Conservation (phyloP, 2,329 filamentous ascomycete species). For the Colletotrichum scovillei region DNA sequence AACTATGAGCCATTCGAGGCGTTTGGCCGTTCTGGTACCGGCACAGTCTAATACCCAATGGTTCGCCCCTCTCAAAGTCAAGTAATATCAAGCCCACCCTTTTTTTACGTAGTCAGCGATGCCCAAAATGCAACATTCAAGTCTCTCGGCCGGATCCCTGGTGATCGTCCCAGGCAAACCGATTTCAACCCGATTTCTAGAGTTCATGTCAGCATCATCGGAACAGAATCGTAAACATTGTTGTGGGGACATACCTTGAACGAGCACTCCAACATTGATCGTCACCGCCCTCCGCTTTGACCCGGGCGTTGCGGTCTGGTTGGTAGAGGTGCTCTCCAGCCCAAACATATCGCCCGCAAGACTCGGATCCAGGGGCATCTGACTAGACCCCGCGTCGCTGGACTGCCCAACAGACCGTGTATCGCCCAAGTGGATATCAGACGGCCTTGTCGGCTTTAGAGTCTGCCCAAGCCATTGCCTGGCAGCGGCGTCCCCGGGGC, state of each 20-base stretch:
- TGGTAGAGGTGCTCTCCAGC: background rate
- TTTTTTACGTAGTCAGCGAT: slow-evolving; percentile 7
- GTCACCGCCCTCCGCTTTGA: slow-evolving; percentile 46
- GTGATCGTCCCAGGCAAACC: slow-evolving; percentile 53
- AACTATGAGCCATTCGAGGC: background rate
- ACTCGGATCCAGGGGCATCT: slow-evolving; percentile 11
- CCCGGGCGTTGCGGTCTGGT: background rate
- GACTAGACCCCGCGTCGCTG: background rate
- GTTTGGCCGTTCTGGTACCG: background rate
- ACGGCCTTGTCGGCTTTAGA: background rate
- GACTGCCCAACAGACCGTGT: background rate
- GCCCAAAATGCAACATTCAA: slow-evolving; percentile 39
- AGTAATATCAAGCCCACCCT: too few relatives aligned
- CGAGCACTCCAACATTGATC: slow-evolving; percentile 45
- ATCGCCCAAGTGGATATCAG: background rate
- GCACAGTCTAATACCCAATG: background rate
- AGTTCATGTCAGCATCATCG: too few relatives aligned
- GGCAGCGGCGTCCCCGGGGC: background rate
- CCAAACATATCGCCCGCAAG: slow-evolving; percentile 10
- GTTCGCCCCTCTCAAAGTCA: background rate
- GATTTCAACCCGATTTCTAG: slow-evolving; percentile 49
- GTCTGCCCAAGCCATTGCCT: background rate
- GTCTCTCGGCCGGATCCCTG: slow-evolving; percentile 52
- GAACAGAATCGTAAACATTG: too few relatives aligned
- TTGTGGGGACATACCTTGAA: slow-evolving; percentile 43